Evolutionary conservation across 2,329 filamentous ascomycete species (phyloP), one percentile per base, ranked within the genome.

Genomic region (Botrytis fragariae): DNA sequence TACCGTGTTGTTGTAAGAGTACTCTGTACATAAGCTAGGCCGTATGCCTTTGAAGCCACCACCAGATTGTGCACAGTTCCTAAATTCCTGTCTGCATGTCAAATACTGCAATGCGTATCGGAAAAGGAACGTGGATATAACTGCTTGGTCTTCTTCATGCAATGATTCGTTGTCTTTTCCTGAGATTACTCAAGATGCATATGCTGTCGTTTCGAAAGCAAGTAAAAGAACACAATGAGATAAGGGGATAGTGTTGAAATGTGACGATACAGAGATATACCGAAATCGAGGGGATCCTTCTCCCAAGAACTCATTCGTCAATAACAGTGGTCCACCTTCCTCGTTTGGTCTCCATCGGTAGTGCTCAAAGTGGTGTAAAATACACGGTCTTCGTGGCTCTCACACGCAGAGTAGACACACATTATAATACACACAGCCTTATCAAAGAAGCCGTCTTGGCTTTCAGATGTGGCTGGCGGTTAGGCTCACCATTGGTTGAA

Each of bases 101-200:
- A 45, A 44, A 35, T 45, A 8, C 54, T 63, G 57, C 69, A 45
- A 60, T 59, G 67, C 67, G 35, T 61, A 61, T 69, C 51, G 67
- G 42, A 44, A 60, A 14, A 61, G 67, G 67, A 61, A 69, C 39
- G 67, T 69, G 67, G 48, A 69, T 59, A 69, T 29, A 59, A 60
- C 67, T 69, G 51, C 37, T 69, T 69, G 67, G 67, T 44, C 32
- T 44, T 37, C 69, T 71, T 65, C 18, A 51, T 72, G 42, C 69
- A 60, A 61, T 61, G 37, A 59, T 57, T 57, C 37, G 65, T 69
- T 57, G 48, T 69, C 48, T 29, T 44, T 63, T 29, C 10, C 37
- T 63, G 14, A 16, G 37, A 69, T 32, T 25, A 18, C 48, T 57
- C 65, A 4, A 44, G 35, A 59, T 10, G 48, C 8, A 57, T 44